These are phyloP conservation scores for Mangifera indica DNA, from an alignment of 345 rosid species.

Conservation along the genomic window DNA sequence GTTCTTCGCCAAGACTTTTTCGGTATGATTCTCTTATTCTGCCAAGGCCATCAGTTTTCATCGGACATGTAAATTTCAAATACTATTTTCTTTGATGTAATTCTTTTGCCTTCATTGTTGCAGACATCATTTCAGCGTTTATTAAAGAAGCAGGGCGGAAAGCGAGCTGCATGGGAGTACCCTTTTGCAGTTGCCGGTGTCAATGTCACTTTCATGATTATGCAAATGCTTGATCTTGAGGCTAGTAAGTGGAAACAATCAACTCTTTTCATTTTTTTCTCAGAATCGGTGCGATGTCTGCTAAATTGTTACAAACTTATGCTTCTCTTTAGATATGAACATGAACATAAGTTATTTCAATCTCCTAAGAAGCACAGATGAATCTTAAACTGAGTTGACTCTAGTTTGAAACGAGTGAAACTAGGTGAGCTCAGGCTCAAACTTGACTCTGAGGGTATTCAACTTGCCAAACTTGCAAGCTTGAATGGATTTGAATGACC, in stretches of 20 bases:
- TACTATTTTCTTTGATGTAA: no score
- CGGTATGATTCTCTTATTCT: conserved; percentile 39
- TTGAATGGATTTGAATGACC: no score
- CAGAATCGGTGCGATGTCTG: no score
- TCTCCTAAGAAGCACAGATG: not conserved
- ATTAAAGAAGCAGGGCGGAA: conserved; percentile 70
- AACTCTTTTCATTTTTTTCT: not conserved
- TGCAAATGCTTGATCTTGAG: conserved; percentile 94
- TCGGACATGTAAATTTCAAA: no score
- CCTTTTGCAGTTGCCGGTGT: conserved; percentile 99
- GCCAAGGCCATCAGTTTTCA: not conserved
- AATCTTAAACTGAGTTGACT: not conserved
- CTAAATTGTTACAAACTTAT: no score
- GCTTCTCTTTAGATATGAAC: no score
- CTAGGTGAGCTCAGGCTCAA: no score
- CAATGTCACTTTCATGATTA: conserved; percentile 92
- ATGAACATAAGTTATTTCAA: not conserved
- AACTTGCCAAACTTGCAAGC: no score
- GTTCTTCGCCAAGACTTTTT: conserved; percentile 87
- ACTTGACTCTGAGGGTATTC: no score
- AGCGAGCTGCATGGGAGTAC: conserved; percentile 89
- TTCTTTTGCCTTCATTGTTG: not conserved
- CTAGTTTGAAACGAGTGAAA: no score
- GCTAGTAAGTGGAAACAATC: conserved; percentile 55
- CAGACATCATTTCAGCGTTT: conserved; percentile 76